Evolutionary conservation across 768 basidiomycete species (phyloP).

Genomic region (Chiua virens): DNA sequence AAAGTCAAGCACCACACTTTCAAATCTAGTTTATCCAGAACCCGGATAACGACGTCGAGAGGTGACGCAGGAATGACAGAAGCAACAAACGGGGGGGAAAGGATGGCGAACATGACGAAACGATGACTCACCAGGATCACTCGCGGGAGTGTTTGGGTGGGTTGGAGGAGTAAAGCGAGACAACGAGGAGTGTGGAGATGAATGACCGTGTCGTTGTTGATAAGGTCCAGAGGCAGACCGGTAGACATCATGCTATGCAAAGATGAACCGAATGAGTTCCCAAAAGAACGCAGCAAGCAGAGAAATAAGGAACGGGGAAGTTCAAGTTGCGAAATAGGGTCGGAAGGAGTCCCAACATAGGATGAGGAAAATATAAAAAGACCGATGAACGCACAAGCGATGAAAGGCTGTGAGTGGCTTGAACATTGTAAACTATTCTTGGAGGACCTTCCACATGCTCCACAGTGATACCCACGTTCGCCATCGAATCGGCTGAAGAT

Average conservation of each 20-base stretch:
- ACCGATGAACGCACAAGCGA: conserved; percentile 22
- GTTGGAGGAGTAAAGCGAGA: conserved; percentile 24
- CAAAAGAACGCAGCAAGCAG: background rate
- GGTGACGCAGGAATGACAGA: no score
- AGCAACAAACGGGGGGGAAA: no score
- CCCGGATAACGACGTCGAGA: background rate
- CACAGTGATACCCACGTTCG: conserved; percentile 16
- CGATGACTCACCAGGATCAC: conserved; percentile 26
- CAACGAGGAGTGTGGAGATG: conserved; percentile 21
- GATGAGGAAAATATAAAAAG: background rate
- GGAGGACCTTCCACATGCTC: conserved; percentile 12
- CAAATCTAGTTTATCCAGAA: background rate
- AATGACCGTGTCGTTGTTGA: conserved; percentile 8
- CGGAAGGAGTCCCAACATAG: background rate
- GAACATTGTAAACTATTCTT: conserved; percentile 13
- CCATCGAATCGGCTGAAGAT: background rate
- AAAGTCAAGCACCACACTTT: background rate
- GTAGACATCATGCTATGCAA: conserved; percentile 17
- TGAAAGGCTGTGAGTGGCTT: conserved; percentile 18
- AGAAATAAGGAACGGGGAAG: background rate
- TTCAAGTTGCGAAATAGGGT: no score
- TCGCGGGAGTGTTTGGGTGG: conserved; percentile 26
- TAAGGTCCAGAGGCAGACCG: background rate
- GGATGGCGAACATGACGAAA: background rate
- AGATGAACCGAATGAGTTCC: background rate